Evolutionary conservation across 441 rosid species (phyloP), one percentile per base, ranked within the genome.

Genomic region (Bocquillonia castaneifolia): DNA sequence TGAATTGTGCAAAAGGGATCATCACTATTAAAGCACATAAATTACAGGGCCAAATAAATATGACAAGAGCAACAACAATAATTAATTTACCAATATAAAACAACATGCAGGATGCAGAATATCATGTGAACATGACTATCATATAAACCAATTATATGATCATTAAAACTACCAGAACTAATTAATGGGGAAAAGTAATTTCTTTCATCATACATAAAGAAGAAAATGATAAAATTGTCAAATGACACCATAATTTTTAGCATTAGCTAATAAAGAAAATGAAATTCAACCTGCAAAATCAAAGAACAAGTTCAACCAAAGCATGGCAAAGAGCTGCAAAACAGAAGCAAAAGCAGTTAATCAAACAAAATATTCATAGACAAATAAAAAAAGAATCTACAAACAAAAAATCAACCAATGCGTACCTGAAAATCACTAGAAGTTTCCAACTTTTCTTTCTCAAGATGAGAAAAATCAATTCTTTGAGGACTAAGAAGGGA

Each of bases 311-410:
- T 12, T 25, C 17, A 26, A 66, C 17, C 69, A 9, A 44, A 6
- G 50, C 20, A 8, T 6, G 50, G 59, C 18, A 61, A 61, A 69
- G 63, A 39, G 59, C 42, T 69, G 61, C 47, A 40, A 60, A 52
- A 52, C 53, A 69, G 73, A 59, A 69, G 67, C 32, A 3, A 54
- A 54, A 67, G 34, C n/a, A 67, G 23, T 56, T 13, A 10, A 5
- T 10, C 22, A 10, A 12, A 63, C 14, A 48, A 45, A 37, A 39
- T 10, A 31, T 12, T 1, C 42, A 47, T 22, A 48, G 20, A 47
- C 67, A 47, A 9, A 63, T 53, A 25, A 0, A 14, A 52, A 15
- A 36, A 20, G 31, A n/a, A 36, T n/a, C n/a, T 54, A 37, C 3
- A 66, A 53, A 5, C 32, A 25, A 3, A 25, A 53, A 53, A 23